Evolutionary conservation across 2,329 filamentous ascomycete species (phyloP).

Genomic region (Cytospora leucostoma): DNA sequence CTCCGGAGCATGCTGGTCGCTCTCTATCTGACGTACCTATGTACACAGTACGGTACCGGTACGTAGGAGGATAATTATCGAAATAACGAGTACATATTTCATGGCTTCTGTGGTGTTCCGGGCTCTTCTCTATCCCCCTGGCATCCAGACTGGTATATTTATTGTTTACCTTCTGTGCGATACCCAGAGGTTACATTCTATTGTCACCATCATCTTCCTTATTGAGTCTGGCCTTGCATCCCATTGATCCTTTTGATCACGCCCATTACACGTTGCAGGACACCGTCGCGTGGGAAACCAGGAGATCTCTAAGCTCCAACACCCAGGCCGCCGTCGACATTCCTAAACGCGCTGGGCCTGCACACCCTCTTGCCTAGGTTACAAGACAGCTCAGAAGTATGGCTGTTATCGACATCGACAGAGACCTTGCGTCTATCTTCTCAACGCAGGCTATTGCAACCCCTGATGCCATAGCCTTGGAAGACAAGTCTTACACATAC

Average conservation of each 20-base stretch:
- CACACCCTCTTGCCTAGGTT: background rate
- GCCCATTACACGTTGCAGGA: too few relatives aligned
- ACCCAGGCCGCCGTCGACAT: too few relatives aligned
- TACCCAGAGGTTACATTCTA: background rate
- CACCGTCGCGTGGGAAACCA: too few relatives aligned
- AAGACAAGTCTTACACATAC: constrained; percentile 67
- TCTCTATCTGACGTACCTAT: constrained; percentile 21
- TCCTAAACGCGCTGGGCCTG: too few relatives aligned
- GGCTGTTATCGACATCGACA: constrained; percentile 68
- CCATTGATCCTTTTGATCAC: background rate
- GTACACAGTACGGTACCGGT: background rate
- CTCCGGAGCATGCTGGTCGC: background rate
- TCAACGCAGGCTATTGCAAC: constrained; percentile 66
- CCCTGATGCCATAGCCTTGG: constrained; percentile 69
- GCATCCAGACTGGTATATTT: background rate
- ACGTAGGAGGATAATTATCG: constrained; percentile 15
- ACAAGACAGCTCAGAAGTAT: constrained; percentile 42
- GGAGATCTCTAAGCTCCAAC: too few relatives aligned
- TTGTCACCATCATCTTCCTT: background rate
- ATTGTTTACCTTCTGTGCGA: background rate
- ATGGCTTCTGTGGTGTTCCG: background rate
- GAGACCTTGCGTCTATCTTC: constrained; percentile 74
- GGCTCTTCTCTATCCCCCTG: background rate
- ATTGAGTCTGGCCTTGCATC: constrained; percentile 9
- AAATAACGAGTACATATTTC: constrained; percentile 4